A percentile compares a stretch with the other conserved stretches of the same genome.
phyloP scores from a whole-genome alignment of 2,329 filamentous ascomycete genomes.

The Calonectria fujianensis region DNA sequence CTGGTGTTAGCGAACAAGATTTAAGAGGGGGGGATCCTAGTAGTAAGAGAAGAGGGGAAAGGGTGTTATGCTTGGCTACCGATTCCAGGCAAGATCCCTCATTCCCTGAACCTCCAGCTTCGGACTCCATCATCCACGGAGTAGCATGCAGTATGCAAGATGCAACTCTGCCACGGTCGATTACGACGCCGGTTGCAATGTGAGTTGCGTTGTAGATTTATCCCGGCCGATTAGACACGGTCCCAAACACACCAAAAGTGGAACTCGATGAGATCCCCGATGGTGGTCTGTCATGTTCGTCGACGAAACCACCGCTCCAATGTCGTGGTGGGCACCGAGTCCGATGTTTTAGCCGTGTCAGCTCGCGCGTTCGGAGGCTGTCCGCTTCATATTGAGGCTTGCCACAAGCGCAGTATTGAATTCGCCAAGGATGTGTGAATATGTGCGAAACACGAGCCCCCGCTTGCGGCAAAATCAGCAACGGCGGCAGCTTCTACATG shows the following conservation, averaged over 20 bases:
- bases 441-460: conserved; percentile 32
- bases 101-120: conserved; percentile 19
- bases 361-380: conserved; percentile 20
- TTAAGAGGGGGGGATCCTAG: conserved; percentile 9
- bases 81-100: neutral
- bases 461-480: conserved; percentile 26
- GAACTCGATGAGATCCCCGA: neutral
- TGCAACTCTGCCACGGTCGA: conserved; percentile 21
- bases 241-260: neutral
- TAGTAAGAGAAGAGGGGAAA: neutral
- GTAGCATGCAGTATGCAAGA: conserved; percentile 26
- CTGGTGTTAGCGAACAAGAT: neutral
- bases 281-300: conserved; percentile 28
- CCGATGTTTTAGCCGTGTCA: neutral
- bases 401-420: conserved; percentile 19
- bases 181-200: conserved; percentile 26
- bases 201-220: conserved; percentile 21
- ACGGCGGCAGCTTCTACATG: conserved; percentile 29
- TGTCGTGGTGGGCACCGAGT: conserved; percentile 30
- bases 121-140: conserved; percentile 4
- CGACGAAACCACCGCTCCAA: neutral
- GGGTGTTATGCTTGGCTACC: neutral
- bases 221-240: neutral
- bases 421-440: conserved; percentile 19
- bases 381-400: conserved; percentile 17